phyloP scores from a whole-genome alignment of 1,284 basidiomycete species.

The Taiwanofungus camphoratus region DNA sequence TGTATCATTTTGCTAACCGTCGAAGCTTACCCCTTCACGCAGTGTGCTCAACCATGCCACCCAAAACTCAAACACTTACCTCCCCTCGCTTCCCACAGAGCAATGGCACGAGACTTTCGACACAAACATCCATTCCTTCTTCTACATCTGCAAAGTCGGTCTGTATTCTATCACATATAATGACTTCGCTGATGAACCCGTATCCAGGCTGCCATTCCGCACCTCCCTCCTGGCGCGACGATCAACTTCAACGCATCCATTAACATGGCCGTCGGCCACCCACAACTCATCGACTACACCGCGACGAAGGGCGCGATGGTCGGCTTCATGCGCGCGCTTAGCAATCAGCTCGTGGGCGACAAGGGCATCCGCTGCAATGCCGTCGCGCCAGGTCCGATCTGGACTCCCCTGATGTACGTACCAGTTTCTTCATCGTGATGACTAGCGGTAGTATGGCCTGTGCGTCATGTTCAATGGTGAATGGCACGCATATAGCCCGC shows the following conservation, averaged over 20 bases:
- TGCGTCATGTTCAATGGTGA: not conserved
- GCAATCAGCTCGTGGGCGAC: slow-evolving; percentile 48
- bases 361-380: slow-evolving; percentile 46
- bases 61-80: slow-evolving; percentile 41
- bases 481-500: slow-evolving; percentile 21
- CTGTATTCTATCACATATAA: slow-evolving; percentile 36
- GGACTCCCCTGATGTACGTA: slow-evolving; percentile 44
- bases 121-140: slow-evolving; percentile 45
- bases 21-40: not conserved
- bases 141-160: slow-evolving; percentile 46
- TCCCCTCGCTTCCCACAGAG: slow-evolving; percentile 37
- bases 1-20: not conserved
- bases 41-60: slow-evolving; percentile 50
- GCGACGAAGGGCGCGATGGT: slow-evolving; percentile 52
- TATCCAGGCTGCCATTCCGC: slow-evolving; percentile 25
- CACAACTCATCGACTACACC: slow-evolving; percentile 50
- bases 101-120: slow-evolving; percentile 52
- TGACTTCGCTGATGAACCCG: slow-evolving; percentile 28
- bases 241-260: slow-evolving; percentile 50
- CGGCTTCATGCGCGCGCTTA: slow-evolving; percentile 39
- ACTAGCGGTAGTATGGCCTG: not conserved
- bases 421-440: slow-evolving; percentile 7
- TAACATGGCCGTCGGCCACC: slow-evolving; percentile 47
- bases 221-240: slow-evolving; percentile 36
- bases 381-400: slow-evolving; percentile 47